Conservation (phyloP, 2,329 filamentous ascomycete species). For the Xylariaceae sp. region DNA sequence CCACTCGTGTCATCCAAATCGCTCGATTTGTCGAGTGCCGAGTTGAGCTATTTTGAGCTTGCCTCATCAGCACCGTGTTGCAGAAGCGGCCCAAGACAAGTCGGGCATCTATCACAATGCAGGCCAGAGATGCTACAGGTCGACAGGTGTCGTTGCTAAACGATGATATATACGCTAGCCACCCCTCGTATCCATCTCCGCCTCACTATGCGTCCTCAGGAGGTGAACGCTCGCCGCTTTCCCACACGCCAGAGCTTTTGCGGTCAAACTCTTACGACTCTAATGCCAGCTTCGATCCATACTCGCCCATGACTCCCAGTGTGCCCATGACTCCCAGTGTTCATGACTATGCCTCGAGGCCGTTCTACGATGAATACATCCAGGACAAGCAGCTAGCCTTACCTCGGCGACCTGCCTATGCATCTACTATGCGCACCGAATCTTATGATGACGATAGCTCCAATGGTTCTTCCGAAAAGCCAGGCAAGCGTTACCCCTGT, state of each 20-base stretch:
- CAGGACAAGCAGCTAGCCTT: slow-evolving; percentile 30
- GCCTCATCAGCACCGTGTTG: too few relatives aligned
- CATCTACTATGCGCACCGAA: slow-evolving; percentile 44
- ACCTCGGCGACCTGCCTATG: slow-evolving; percentile 41
- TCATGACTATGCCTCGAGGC: slow-evolving; percentile 40
- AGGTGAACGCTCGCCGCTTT: slow-evolving; percentile 43
- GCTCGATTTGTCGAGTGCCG: too few relatives aligned
- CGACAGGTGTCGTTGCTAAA: slow-evolving; percentile 60
- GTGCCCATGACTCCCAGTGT: slow-evolving; percentile 54
- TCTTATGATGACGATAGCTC: slow-evolving; percentile 52
- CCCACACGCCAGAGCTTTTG: slow-evolving; percentile 55
- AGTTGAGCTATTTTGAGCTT: too few relatives aligned
- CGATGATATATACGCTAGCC: slow-evolving; percentile 43
- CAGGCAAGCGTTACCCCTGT: slow-evolving; percentile 70
- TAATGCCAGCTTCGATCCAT: slow-evolving; percentile 52
- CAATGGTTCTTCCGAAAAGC: slow-evolving; percentile 44
- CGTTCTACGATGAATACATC: slow-evolving; percentile 37
- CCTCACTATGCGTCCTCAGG: slow-evolving; percentile 36
- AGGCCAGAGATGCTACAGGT: slow-evolving; percentile 54
- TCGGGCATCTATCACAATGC: slow-evolving; percentile 39
- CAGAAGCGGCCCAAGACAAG: background rate
- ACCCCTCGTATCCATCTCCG: slow-evolving; percentile 37
- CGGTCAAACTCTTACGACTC: slow-evolving; percentile 63
- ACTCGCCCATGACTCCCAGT: slow-evolving; percentile 56
- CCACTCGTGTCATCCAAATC: too few relatives aligned